These are phyloP conservation scores for Gymnopilus dilepis DNA, from an alignment of 768 basidiomycete genomes.

Conservation along the genomic window DNA sequence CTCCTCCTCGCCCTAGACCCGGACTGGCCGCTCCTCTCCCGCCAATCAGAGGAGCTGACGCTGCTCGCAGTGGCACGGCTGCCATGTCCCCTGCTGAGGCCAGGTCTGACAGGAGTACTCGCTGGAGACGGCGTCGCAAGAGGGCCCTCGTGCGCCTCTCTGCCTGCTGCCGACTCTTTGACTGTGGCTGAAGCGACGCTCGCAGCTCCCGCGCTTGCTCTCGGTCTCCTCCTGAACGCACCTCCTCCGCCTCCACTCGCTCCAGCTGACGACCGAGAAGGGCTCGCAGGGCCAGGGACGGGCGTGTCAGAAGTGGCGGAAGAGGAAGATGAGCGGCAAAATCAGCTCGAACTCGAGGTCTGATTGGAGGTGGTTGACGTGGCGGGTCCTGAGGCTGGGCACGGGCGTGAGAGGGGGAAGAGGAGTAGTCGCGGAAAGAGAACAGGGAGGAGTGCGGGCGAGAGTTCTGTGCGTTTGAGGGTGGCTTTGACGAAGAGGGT, in stretches of 20 bases:
- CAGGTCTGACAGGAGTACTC: neutral
- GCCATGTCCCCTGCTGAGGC: neutral
- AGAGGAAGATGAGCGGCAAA: neutral
- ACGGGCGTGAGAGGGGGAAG: neutral
- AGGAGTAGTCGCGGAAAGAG: neutral
- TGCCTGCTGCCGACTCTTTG: no score
- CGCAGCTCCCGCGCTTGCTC: neutral
- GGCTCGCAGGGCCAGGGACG: neutral
- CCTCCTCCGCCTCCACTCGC: no score
- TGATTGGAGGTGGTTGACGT: neutral
- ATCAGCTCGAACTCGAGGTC: neutral
- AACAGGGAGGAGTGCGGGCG: conserved; percentile 9
- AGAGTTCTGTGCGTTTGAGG: neutral
- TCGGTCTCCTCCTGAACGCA: conserved; percentile 3
- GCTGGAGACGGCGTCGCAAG: no score
- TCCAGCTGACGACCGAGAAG: neutral
- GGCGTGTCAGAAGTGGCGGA: neutral
- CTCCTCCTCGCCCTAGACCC: no score
- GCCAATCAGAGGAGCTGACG: neutral
- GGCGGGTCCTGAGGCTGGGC: neutral
- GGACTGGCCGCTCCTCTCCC: neutral
- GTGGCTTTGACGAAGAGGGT: no score
- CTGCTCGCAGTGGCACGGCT: neutral
- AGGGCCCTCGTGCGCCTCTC: no score
- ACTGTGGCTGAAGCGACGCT: neutral